A percentile compares a stretch with the other conserved stretches of the same genome.
phyloP scores from a whole-genome alignment of 192 early-diverging fungal genomes.

The Funneliformis geosporum region DNA sequence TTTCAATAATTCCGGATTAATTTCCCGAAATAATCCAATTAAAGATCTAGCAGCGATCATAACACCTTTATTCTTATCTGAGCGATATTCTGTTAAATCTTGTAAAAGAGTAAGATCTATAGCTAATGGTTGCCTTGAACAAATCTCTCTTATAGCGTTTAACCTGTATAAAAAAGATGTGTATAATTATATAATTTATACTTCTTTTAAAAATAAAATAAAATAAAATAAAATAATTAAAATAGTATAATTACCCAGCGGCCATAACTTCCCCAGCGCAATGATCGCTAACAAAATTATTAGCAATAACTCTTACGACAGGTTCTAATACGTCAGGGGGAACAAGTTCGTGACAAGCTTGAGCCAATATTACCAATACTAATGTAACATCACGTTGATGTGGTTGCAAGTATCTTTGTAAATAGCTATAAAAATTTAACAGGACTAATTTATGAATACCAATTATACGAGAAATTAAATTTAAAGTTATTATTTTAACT shows the following conservation, averaged over 20 bases:
- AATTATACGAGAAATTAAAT: constrained; percentile 92
- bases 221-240: neutral
- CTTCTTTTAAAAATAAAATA: neutral
- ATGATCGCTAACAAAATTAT: constrained; percentile 96
- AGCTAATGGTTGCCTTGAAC: constrained; percentile 85
- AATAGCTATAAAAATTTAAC: constrained; percentile 88
- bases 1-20: constrained; percentile 92
- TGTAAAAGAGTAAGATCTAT: constrained; percentile 83
- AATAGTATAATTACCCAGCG: constrained; percentile 62
- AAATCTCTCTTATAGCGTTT: constrained; percentile 87
- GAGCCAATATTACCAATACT: constrained; percentile 88
- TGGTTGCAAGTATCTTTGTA: constrained; percentile 94
- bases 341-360: constrained; percentile 88
- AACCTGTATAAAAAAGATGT: constrained; percentile 17
- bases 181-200: neutral
- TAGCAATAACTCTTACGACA: constrained; percentile 87
- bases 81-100: constrained; percentile 89
- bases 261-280: constrained; percentile 91
- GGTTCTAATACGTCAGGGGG: constrained; percentile 91
- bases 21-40: constrained; percentile 89
- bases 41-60: constrained; percentile 91
- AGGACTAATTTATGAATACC: constrained; percentile 93
- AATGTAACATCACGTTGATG: constrained; percentile 92
- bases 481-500: constrained; percentile 87
- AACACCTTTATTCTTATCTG: constrained; percentile 91